Evolutionary conservation across 345 rosid genomes (phyloP).

Genomic region (Dimocarpus longan): DNA sequence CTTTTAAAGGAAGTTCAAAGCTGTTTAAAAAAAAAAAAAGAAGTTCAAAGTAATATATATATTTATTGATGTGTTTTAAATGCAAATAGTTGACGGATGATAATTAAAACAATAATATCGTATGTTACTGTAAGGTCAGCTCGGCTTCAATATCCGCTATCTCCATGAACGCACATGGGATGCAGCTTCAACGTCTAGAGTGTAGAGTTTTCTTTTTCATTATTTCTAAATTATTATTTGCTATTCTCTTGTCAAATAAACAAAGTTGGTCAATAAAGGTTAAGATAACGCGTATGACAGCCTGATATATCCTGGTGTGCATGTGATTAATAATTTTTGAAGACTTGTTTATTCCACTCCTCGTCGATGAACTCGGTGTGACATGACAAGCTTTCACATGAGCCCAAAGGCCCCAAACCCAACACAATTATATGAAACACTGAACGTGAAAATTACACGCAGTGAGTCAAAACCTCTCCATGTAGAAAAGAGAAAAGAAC

Average conservation of each 20-base stretch:
- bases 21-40: too few relatives aligned
- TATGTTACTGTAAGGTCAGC: not conserved
- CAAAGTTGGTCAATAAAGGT: not conserved
- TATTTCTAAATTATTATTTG: not conserved
- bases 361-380: too few relatives aligned
- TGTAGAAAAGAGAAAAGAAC: not conserved
- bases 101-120: too few relatives aligned
- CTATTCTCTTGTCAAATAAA: not conserved
- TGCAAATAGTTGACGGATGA: too few relatives aligned
- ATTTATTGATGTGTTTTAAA: too few relatives aligned
- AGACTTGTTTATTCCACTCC: not conserved
- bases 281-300: not conserved
- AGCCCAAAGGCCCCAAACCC: not conserved
- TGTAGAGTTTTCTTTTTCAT: too few relatives aligned
- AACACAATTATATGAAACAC: not conserved
- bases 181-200: not conserved
- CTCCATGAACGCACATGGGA: not conserved
- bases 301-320: not conserved
- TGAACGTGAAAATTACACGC: not conserved
- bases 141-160: not conserved
- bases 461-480: not conserved
- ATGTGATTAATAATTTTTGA: not conserved
- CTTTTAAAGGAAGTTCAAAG: too few relatives aligned
- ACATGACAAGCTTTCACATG: not conserved
- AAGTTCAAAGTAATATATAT: too few relatives aligned